Conservation (phyloP, 345 rosid genomes). For the Eucalyptus polybractea region DNA sequence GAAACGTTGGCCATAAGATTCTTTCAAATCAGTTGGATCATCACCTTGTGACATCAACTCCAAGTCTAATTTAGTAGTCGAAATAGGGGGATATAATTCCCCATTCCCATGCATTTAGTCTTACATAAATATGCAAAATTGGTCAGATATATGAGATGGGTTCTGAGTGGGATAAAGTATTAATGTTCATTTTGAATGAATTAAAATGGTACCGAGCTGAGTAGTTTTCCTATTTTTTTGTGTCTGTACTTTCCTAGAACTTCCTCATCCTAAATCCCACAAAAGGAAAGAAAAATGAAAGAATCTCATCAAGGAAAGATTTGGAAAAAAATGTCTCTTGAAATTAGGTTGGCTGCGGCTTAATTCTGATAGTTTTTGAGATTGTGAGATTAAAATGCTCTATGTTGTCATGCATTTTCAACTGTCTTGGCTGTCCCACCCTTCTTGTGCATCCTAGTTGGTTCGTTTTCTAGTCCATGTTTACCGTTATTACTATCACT, state of each 20-base stretch:
- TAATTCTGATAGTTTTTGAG: not conserved
- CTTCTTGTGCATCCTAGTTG: not conserved
- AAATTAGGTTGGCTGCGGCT: not conserved
- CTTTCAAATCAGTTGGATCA: not conserved
- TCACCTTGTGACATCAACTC: not conserved
- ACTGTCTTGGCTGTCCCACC: not conserved
- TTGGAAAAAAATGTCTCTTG: not conserved
- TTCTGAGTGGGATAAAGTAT: not conserved
- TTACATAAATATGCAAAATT: not conserved
- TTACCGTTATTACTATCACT: not conserved
- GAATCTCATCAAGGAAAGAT: not conserved
- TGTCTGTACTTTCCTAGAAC: not conserved
- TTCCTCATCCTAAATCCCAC: not conserved
- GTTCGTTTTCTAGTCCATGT: not conserved
- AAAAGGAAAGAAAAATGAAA: not conserved
- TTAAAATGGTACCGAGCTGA: not conserved
- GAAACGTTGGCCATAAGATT: not conserved
- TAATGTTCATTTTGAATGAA: not conserved
- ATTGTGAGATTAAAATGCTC: not conserved
- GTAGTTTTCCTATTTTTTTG: not conserved
- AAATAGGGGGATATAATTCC: not conserved
- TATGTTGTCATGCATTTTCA: not conserved
- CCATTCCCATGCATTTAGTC: not conserved
- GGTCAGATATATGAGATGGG: not conserved
- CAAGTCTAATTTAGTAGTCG: not conserved